Percentiles rank a stretch among this genome's conserved stretches.
These are phyloP conservation scores for Corchorus olitorius DNA, from an alignment of 345 rosid genomes.

Conservation along the genomic window DNA sequence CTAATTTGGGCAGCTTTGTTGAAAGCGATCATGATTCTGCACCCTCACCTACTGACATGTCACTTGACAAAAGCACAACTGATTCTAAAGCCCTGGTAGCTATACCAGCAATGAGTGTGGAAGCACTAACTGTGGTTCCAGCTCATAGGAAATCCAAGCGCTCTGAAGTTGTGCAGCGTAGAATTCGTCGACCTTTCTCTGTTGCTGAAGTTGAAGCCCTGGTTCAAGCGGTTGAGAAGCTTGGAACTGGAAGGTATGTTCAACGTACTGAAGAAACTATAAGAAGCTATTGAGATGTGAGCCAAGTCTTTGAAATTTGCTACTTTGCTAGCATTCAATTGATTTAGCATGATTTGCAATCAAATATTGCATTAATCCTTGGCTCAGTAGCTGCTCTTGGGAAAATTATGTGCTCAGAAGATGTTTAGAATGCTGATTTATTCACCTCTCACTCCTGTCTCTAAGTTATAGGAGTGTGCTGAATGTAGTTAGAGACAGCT, in stretches of 20 bases:
- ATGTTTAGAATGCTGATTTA: not conserved
- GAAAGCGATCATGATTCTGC: constrained; percentile 90
- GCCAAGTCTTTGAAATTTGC: constrained; percentile 8
- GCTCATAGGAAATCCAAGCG: constrained; percentile 73
- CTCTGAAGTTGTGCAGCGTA: constrained; percentile 81
- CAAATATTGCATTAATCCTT: constrained; percentile 6
- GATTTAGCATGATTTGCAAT: not conserved
- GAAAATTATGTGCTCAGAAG: not conserved
- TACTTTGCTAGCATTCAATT: not conserved
- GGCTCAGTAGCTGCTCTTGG: not conserved
- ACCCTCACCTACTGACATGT: constrained; percentile 56
- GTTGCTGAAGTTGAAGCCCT: constrained; percentile 96
- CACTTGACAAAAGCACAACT: constrained; percentile 45
- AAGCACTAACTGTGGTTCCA: constrained; percentile 59
- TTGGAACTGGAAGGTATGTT: constrained; percentile 95
- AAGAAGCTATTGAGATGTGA: not conserved
- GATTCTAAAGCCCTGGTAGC: constrained; percentile 77
- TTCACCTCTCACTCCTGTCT: not conserved
- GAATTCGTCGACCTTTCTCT: constrained; percentile 98
- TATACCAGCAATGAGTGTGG: constrained; percentile 59
- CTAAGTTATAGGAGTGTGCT: not conserved
- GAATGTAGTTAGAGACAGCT: constrained; percentile 10
- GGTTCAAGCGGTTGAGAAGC: constrained; percentile 97
- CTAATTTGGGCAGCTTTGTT: constrained; percentile 47
- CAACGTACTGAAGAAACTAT: not conserved